Percentiles rank a stretch among this genome's conserved stretches.
Conservation (phyloP, 768 basidiomycete genomes). For the Mycena amicta region DNA sequence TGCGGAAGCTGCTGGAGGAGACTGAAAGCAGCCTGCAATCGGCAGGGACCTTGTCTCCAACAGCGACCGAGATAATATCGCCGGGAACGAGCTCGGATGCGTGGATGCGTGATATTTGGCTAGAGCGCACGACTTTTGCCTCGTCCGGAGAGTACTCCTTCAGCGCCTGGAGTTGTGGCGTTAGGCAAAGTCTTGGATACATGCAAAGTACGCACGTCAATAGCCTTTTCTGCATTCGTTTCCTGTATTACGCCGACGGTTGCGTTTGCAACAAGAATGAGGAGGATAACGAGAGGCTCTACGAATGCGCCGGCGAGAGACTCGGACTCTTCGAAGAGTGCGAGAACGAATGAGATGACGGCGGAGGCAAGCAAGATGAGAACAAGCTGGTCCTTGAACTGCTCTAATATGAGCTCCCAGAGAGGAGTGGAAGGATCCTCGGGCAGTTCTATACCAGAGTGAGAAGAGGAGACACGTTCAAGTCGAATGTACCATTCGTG, state of each 20-base stretch:
- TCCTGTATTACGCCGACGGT: constrained; percentile 97
- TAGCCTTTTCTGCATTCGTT: constrained; percentile 93
- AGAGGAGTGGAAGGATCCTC: constrained; percentile 90
- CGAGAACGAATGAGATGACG: constrained; percentile 89
- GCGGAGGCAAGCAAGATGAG: constrained; percentile 95
- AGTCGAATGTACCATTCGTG: constrained; percentile 66
- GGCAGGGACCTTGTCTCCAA: constrained; percentile 94
- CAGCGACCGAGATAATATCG: constrained; percentile 87
- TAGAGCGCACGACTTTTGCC: constrained; percentile 83
- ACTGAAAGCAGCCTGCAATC: constrained; percentile 90
- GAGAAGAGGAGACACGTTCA: constrained; percentile 12
- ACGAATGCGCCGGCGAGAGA: constrained; percentile 86
- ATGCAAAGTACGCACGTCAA: constrained; percentile 71
- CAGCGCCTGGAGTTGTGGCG: constrained; percentile 63
- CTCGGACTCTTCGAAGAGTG: constrained; percentile 79
- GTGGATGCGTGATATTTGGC: constrained; percentile 71
- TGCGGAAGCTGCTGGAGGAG: constrained; percentile 88
- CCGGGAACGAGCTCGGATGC: constrained; percentile 92
- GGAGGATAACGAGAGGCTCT: constrained; percentile 91
- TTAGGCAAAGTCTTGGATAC: constrained; percentile 14
- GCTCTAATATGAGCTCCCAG: constrained; percentile 95
- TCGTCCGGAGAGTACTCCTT: constrained; percentile 98
- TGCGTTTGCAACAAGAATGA: constrained; percentile 97
- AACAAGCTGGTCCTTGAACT: constrained; percentile 98
- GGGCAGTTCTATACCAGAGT: constrained; percentile 68